Evolutionary conservation across 169 alveolate species (phyloP).

Genomic region (Babesia sp.): DNA sequence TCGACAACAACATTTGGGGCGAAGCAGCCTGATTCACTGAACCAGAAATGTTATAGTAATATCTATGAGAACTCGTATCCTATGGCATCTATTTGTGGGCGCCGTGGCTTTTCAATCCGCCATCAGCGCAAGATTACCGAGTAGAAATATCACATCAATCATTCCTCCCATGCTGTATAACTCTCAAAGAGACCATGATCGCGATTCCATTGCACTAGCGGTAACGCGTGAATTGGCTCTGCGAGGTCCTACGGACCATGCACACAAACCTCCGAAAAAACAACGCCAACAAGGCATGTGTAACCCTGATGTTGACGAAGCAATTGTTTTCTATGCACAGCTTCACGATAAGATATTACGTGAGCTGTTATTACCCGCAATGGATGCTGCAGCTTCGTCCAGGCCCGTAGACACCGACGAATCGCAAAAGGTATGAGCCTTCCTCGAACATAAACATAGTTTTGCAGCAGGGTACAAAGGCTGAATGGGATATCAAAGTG

Average conservation of each 20-base stretch:
- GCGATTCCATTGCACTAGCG: conserved; percentile 27
- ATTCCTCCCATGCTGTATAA: neutral
- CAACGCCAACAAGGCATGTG: neutral
- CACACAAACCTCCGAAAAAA: neutral
- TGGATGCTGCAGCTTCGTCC: neutral
- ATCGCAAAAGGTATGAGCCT: neutral
- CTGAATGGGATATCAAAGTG: conserved; percentile 28
- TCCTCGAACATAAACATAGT: neutral
- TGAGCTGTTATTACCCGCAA: conserved; percentile 51
- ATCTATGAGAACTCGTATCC: conserved; percentile 12
- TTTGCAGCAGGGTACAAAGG: neutral
- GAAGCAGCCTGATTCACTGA: conserved; percentile 42
- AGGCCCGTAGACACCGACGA: neutral
- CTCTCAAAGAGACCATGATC: neutral
- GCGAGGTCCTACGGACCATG: conserved; percentile 4
- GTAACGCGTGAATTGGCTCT: conserved; percentile 36
- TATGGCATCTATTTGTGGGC: neutral
- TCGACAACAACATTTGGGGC: conserved; percentile 70
- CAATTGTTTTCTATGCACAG: conserved; percentile 18
- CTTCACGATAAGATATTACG: conserved; percentile 45
- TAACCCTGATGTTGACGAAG: conserved; percentile 7
- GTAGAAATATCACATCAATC: neutral
- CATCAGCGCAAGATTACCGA: neutral
- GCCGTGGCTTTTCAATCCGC: neutral
- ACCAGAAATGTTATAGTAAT: conserved; percentile 19